Evolutionary conservation across 352 stramenopile genomes (phyloP).

Genomic region (Blastocystis sp.): DNA sequence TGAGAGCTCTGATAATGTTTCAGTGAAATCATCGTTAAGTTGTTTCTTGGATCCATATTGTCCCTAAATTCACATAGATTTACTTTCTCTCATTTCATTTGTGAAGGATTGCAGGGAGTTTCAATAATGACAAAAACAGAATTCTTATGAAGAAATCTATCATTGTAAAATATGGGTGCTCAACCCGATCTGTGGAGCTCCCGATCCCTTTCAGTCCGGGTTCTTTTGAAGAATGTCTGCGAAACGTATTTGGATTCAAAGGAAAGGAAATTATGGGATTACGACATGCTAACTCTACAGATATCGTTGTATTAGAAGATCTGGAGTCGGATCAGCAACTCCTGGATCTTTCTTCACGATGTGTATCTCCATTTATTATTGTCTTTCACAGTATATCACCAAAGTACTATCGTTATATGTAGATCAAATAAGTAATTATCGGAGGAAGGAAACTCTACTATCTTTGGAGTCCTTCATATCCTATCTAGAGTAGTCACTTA

Average conservation of each 20-base stretch:
- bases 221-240: slow-evolving; percentile 38
- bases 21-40: no score
- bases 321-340: neutral
- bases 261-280: slow-evolving; percentile 29
- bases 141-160: slow-evolving; percentile 2
- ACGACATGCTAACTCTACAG: neutral
- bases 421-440: slow-evolving; percentile 43
- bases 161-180: slow-evolving; percentile 18
- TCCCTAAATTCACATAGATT: no score
- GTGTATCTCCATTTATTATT: neutral
- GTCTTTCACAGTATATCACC: slow-evolving; percentile 45
- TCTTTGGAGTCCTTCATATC: neutral
- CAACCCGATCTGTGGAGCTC: neutral
- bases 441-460: neutral
- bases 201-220: slow-evolving; percentile 21
- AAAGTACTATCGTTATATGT: neutral
- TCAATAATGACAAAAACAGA: no score
- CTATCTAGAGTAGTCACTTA: neutral
- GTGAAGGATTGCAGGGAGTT: no score
- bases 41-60: no score
- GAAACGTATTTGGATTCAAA: neutral
- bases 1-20: no score
- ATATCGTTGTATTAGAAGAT: slow-evolving; percentile 9
- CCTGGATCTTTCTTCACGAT: neutral
- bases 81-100: no score